These are phyloP conservation scores for Pistacia integerrima DNA, from an alignment of 345 rosid species.

Conservation along the genomic window DNA sequence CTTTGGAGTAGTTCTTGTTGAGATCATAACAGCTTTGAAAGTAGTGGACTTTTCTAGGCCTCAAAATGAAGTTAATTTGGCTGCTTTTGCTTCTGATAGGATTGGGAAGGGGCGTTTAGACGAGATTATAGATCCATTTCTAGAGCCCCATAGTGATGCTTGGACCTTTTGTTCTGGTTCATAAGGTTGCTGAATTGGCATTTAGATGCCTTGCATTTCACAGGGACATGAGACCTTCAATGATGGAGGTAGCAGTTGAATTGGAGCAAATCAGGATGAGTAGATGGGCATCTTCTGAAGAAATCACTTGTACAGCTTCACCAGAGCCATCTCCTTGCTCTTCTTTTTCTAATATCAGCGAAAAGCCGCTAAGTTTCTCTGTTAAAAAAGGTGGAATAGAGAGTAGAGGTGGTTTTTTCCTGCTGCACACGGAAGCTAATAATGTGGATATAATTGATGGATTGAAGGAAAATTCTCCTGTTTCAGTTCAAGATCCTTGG, in stretches of 20 bases:
- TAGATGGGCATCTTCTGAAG: constrained; percentile 28
- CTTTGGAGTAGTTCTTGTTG: constrained; percentile 71
- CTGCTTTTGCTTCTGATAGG: constrained; percentile 56
- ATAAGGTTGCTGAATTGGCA: constrained; percentile 65
- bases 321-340: constrained; percentile 23
- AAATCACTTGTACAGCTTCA: constrained; percentile 24
- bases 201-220: constrained; percentile 74
- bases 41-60: constrained; percentile 66
- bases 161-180: constrained; percentile 47
- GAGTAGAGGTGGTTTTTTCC: constrained; percentile 3
- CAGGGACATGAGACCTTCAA: constrained; percentile 68
- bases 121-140: constrained; percentile 61
- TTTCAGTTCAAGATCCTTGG: constrained; percentile 49
- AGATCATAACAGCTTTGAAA: constrained; percentile 62
- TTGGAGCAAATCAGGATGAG: constrained; percentile 45
- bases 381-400: constrained; percentile 21
- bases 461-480: constrained; percentile 34
- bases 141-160: constrained; percentile 38
- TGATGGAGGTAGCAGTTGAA: constrained; percentile 60
- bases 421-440: constrained; percentile 15
- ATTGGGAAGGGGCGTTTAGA: constrained; percentile 51
- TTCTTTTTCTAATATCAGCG: constrained; percentile 33
- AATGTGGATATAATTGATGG: constrained; percentile 28
- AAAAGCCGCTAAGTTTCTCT: constrained; percentile 28
- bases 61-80: constrained; percentile 60